Evolutionary conservation across 139 green algal genomes (phyloP), one percentile per base, ranked within the genome.

Genomic region (Eudorina sp.): DNA sequence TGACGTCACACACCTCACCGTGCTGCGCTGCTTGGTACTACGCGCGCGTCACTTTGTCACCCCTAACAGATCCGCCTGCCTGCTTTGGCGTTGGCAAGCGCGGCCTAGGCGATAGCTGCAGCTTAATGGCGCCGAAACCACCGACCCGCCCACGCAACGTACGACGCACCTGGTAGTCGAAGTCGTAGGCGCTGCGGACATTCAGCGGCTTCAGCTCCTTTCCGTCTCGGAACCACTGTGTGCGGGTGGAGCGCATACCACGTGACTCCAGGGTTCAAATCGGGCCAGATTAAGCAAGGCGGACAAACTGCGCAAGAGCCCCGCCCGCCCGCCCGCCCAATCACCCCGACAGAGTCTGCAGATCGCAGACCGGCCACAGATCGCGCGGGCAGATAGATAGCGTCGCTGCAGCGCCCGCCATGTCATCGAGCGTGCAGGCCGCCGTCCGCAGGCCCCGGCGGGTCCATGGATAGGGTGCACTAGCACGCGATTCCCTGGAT

Each of bases 131-230:
- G n/a, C n/a, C n/a, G n/a, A n/a, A n/a, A n/a, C n/a, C n/a, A n/a
- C n/a, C n/a, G n/a, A n/a, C n/a, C n/a, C n/a, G n/a, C n/a, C n/a
- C 72, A 31, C 72, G 9, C 40, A 55, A 41, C 36, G 3, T 11
- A 23, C 27, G 29, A 38, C 79, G n/a, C 38, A 75, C 79, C 79
- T 86, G 79, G 58, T 45, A 86, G 41, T 86, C 55, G 53, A 86
- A 73, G 19, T 1, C 13, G 36, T 36, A 86, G 29, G 29, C 29
- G 9, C 25, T 23, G 40, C 62, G 60, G 2, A 38, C 60, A 4
- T 38, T 58, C 55, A 86, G 55, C 58, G 60, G 55, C 58, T 25
- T 14, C 55, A 86, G 41, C 79, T 86, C 79, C 41, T 43, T 51
- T 19, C 79, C 79, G 45, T 86, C 34, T 8, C 79, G 58, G 38